Evolutionary conservation across 495 filamentous ascomycete genomes (phyloP).

Genomic region (Hypoxylon subgilvum): DNA sequence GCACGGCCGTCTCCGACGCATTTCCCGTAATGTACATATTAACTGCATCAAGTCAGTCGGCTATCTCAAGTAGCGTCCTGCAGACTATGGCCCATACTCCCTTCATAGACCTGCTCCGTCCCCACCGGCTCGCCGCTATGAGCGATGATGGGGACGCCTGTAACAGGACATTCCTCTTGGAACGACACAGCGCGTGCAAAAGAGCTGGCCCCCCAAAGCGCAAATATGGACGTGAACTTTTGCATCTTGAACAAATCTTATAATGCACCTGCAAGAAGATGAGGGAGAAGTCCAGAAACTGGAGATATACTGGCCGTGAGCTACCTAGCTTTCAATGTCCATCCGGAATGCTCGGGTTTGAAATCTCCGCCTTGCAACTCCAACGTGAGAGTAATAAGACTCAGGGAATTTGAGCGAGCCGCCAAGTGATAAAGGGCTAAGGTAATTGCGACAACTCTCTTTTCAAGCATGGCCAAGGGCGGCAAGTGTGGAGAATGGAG

Average conservation of each 20-base stretch:
- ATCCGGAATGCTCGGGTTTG: too few species aligned
- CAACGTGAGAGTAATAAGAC: too few species aligned
- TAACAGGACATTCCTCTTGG: slow-evolving; percentile 29
- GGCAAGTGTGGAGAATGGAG: slow-evolving; percentile 22
- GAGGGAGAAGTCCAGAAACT: neutral
- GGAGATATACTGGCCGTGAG: too few species aligned
- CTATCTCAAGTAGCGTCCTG: neutral
- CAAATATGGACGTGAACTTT: slow-evolving; percentile 21
- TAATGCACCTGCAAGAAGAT: neutral
- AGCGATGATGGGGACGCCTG: slow-evolving; percentile 38
- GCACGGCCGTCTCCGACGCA: slow-evolving; percentile 51
- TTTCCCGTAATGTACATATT: slow-evolving; percentile 48
- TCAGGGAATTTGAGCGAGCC: too few species aligned
- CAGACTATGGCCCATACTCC: slow-evolving; percentile 28
- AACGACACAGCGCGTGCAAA: slow-evolving; percentile 2
- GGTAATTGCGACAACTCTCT: slow-evolving; percentile 17
- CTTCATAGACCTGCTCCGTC: slow-evolving; percentile 38
- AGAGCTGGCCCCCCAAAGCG: slow-evolving; percentile 29
- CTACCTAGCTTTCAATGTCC: too few species aligned
- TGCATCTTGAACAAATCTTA: slow-evolving; percentile 20
- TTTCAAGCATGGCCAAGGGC: slow-evolving; percentile 29
- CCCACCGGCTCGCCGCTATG: slow-evolving; percentile 44
- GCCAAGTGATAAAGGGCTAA: slow-evolving; percentile 23
- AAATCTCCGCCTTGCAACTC: slow-evolving; percentile 1
- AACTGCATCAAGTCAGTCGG: slow-evolving; percentile 27